Percentiles rank a stretch among this genome's conserved stretches.
Evolutionary conservation across 495 filamentous ascomycete species (phyloP).

Genomic region (Tuber brumale): DNA sequence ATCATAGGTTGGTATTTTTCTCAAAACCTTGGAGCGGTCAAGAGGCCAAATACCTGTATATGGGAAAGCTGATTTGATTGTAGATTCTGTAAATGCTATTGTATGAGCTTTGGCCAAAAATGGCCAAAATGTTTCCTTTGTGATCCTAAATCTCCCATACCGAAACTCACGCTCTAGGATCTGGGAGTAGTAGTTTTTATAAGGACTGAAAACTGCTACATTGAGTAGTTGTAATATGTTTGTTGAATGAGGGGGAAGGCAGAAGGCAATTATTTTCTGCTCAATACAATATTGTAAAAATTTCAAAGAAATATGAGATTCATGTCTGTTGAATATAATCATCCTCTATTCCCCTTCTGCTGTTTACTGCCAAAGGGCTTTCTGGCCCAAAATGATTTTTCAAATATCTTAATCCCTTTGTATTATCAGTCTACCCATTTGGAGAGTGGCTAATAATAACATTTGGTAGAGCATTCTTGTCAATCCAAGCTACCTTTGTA

Average conservation of each 20-base stretch:
- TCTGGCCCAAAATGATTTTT: background rate
- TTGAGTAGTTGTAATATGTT: background rate
- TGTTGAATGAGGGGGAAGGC: background rate
- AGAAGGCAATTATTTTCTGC: background rate
- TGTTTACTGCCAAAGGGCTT: background rate
- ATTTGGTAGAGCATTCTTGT: background rate
- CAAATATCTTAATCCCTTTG: background rate
- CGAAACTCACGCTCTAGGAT: background rate
- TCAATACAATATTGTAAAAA: background rate
- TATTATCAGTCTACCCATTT: background rate
- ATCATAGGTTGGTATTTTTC: background rate
- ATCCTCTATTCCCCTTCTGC: background rate
- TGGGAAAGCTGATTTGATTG: background rate
- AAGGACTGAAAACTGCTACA: background rate
- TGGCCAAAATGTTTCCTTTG: background rate
- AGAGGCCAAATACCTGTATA: background rate
- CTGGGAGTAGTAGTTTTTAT: background rate
- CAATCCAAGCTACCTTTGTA: background rate
- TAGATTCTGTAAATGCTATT: background rate
- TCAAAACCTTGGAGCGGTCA: background rate
- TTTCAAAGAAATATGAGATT: background rate
- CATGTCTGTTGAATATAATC: background rate
- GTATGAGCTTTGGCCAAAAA: background rate
- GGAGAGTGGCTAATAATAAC: background rate
- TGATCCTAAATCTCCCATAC: background rate